A percentile compares a stretch with the other conserved stretches of the same genome.
Conservation (phyloP, 2,329 filamentous ascomycete genomes). For the Thermoascus crustaceus region DNA sequence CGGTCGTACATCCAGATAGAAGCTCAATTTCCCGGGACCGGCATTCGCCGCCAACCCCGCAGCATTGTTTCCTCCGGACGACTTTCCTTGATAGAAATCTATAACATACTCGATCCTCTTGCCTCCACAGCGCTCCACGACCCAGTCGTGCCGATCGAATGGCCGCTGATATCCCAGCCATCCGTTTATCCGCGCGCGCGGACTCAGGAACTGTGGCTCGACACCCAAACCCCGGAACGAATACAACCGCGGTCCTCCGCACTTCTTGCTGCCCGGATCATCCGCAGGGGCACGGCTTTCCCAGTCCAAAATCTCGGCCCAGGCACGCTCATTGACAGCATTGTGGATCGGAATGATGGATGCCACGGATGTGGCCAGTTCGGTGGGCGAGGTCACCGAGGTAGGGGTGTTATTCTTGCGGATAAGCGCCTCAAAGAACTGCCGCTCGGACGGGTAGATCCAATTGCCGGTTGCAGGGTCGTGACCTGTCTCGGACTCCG, state of each 20-base stretch:
- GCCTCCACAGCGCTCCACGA: constrained; percentile 78
- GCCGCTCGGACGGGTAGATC: constrained; percentile 93
- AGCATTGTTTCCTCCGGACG: constrained; percentile 24
- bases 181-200: constrained; percentile 73
- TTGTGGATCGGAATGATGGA: constrained; percentile 96
- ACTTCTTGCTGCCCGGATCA: constrained; percentile 53
- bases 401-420: constrained; percentile 73
- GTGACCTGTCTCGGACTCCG: constrained; percentile 67
- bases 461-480: constrained; percentile 71
- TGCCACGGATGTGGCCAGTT: constrained; percentile 65
- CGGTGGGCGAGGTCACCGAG: constrained; percentile 34
- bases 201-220: constrained; percentile 56
- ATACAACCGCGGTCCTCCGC: constrained; percentile 71
- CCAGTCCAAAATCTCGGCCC: constrained; percentile 86
- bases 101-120: constrained; percentile 84
- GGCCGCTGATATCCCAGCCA: constrained; percentile 81
- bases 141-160: constrained; percentile 96
- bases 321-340: constrained; percentile 93
- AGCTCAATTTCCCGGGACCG: constrained; percentile 44
- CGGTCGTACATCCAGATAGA: constrained; percentile 57
- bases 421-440: constrained; percentile 97
- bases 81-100: constrained; percentile 83
- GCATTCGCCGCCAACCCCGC: constrained; percentile 24
- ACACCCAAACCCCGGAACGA: constrained; percentile 63
- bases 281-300: constrained; percentile 57